Conservation (phyloP, 139 green algal species). For the Pseudopediastrum boryanum region DNA sequence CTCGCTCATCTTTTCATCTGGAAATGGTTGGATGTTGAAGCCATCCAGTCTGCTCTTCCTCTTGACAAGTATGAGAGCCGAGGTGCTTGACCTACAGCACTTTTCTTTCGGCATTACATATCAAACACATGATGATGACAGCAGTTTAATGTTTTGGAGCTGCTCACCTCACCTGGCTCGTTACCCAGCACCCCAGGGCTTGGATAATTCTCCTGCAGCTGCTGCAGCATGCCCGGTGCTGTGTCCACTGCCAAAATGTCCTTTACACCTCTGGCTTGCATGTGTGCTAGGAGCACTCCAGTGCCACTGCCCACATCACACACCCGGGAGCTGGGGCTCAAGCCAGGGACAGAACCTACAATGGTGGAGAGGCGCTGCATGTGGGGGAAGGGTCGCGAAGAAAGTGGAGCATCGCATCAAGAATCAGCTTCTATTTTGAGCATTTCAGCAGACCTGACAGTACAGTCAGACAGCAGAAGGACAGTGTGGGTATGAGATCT, state of each 20-base stretch:
- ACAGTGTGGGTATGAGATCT: background rate
- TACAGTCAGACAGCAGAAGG: background rate
- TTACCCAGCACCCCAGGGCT: slow-evolving; percentile 56
- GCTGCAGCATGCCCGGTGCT: slow-evolving; percentile 58
- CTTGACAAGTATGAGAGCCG: too few relatives aligned
- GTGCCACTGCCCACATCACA: slow-evolving; percentile 73
- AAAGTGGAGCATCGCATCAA: too few relatives aligned
- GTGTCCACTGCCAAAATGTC: slow-evolving; percentile 79
- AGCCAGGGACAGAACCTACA: slow-evolving; percentile 34
- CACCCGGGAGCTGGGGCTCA: slow-evolving; percentile 50
- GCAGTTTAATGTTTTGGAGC: background rate
- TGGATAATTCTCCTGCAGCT: slow-evolving; percentile 33
- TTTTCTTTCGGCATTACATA: background rate
- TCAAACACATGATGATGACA: too few relatives aligned
- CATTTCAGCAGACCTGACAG: background rate
- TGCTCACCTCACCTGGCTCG: slow-evolving; percentile 36
- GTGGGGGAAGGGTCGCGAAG: background rate
- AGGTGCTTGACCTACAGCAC: background rate
- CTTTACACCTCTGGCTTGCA: slow-evolving; percentile 51
- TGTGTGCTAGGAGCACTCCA: slow-evolving; percentile 66
- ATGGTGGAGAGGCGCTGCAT: slow-evolving; percentile 50
- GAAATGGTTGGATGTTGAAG: too few relatives aligned
- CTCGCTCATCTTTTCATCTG: too few relatives aligned
- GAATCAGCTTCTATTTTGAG: too few relatives aligned
- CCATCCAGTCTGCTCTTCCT: too few relatives aligned